These are phyloP conservation scores for Metarhizium humberi DNA, from an alignment of 2,329 filamentous ascomycete genomes.

Conservation along the genomic window DNA sequence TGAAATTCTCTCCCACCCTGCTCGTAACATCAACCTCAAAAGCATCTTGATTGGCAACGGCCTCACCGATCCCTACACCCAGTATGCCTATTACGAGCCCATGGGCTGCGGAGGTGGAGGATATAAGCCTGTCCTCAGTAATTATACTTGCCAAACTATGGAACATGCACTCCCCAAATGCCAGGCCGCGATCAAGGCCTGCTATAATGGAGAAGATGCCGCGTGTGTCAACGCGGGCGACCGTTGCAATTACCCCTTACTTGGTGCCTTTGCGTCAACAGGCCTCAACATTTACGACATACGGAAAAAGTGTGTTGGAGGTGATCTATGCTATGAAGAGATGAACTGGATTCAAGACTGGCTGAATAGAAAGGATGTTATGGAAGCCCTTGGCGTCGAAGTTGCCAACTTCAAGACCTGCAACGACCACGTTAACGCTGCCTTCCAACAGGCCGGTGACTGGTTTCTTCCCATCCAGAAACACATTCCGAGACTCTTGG, in stretches of 20 bases:
- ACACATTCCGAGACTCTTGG: conserved; percentile 72
- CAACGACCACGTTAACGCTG: conserved; percentile 96
- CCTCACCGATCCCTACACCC: conserved; percentile 82
- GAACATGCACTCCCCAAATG: conserved; percentile 84
- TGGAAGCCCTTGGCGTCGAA: conserved; percentile 80
- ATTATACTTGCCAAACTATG: conserved; percentile 74
- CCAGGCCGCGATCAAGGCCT: conserved; percentile 74
- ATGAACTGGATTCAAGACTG: conserved; percentile 79
- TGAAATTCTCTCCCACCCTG: conserved; percentile 86
- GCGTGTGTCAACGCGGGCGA: conserved; percentile 76
- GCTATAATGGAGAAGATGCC: conserved; percentile 88
- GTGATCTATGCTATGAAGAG: conserved; percentile 79
- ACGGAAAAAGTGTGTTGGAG: conserved; percentile 76
- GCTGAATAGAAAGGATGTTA: conserved; percentile 75
- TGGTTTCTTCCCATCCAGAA: conserved; percentile 98
- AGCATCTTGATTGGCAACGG: conserved; percentile 92
- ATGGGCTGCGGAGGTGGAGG: conserved; percentile 97
- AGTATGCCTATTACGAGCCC: conserved; percentile 89
- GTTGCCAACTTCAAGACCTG: conserved; percentile 83
- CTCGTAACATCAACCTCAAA: conserved; percentile 95
- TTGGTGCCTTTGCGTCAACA: conserved; percentile 85
- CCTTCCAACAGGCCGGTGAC: conserved; percentile 93
- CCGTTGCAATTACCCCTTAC: conserved; percentile 56
- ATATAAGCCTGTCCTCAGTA: conserved; percentile 74
- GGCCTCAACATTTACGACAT: conserved; percentile 93